Conservation (phyloP, 345 rosid species). For the Streptanthus diversifolius region DNA sequence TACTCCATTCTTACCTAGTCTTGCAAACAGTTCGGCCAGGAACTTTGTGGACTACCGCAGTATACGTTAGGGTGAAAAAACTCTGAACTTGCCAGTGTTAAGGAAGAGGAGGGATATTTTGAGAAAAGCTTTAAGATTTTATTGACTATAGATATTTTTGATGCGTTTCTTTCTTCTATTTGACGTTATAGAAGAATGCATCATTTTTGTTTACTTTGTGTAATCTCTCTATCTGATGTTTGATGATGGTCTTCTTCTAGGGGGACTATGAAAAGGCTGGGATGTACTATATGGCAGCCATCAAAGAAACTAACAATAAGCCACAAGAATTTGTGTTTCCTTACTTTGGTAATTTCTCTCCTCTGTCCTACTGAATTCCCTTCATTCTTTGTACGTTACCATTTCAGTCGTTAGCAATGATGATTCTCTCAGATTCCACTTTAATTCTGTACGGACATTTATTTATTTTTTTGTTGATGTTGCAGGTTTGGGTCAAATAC, state of each 20-base stretch:
- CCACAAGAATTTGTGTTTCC: slow-evolving; percentile 91
- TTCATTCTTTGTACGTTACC: not conserved
- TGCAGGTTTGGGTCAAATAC: slow-evolving; percentile 96
- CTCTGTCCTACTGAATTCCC: not conserved
- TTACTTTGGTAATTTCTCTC: slow-evolving; percentile 63
- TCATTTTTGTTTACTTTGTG: not conserved
- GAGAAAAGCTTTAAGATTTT: slow-evolving; percentile 1
- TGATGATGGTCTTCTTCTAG: slow-evolving; percentile 42
- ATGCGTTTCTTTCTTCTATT: slow-evolving; percentile 1
- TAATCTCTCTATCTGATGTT: slow-evolving; percentile 22
- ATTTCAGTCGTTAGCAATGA: not conserved
- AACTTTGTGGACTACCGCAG: slow-evolving; percentile 6
- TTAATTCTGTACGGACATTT: not conserved
- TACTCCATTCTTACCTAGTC: not conserved
- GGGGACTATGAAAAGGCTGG: slow-evolving; percentile 97
- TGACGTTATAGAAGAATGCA: not conserved
- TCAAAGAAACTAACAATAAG: slow-evolving; percentile 80
- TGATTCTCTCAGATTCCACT: slow-evolving; percentile 11
- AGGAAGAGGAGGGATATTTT: not conserved
- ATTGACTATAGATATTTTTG: not conserved
- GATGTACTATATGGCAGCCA: slow-evolving; percentile 87
- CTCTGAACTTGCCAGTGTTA: not conserved
- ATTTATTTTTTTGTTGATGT: slow-evolving; percentile 11
- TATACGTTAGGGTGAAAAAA: not conserved
- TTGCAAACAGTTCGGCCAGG: not conserved